Evolutionary conservation across 352 stramenopile genomes (phyloP), one percentile per base, ranked within the genome.

Genomic region (Phytophthora pisi): DNA sequence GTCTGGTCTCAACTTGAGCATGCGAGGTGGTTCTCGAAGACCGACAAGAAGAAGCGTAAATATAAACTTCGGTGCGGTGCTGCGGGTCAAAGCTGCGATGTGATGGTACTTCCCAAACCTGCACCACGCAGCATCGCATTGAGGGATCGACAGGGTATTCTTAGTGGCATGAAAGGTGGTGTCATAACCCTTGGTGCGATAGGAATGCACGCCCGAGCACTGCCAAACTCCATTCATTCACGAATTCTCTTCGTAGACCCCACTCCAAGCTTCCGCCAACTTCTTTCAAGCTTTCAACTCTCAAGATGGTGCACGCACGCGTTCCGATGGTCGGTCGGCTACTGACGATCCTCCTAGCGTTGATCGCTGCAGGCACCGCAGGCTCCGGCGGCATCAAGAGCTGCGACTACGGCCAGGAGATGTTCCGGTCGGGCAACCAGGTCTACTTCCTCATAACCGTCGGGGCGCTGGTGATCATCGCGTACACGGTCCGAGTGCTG

Each of bases 391-490:
- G 81, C 47, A 74, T 88, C 67, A 84, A 81, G 61, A 79, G 68
- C 36, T 91, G 83, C 51, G 68, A 69, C 31, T 87, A 84, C 34
- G 79, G 77, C 34, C 73, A 83, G 45, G 68, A 76, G 26, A 57
- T 79, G 63, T 90, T 85, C 72, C 75, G 71, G 57, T 91, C 81
- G 24, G 55, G 74, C 42, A 68, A 70, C 8, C 81, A 89, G 28
- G 66, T 90, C 38, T 85, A 89, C 67, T 90, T 90, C 55, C 59
- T 91, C 42, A 69, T 90, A 10, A 56, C 68, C 11, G 63, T 84
- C 18, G 74, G 66, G 8, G 60, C 83, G 2, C 49, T 89, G 24
- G 70, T 85, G 8, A 57, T 74, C 31, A 40, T 89, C 6, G 36
- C 55, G 6, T 71, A 82, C 58, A 61, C 66, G 5, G 8, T 78